A percentile compares a stretch with the other conserved stretches of the same genome.
These are phyloP conservation scores for Agroathelia rolfsii DNA, from an alignment of 1,284 basidiomycete species.

Conservation along the genomic window DNA sequence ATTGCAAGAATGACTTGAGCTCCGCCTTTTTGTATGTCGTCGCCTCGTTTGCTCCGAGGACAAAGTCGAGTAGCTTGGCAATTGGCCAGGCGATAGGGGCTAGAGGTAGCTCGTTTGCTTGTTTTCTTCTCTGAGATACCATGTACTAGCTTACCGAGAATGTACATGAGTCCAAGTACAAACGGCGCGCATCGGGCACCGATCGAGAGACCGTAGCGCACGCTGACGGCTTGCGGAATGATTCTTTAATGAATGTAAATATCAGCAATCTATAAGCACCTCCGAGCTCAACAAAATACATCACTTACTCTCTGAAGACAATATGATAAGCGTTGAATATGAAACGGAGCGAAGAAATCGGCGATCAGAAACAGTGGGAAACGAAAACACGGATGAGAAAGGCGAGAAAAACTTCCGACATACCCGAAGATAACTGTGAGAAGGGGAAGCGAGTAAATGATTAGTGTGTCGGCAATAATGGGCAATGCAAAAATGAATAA, in stretches of 20 bases:
- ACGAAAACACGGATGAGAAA: too few species aligned
- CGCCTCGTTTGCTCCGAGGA: conserved; percentile 62
- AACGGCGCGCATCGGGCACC: conserved; percentile 83
- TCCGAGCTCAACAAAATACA: too few species aligned
- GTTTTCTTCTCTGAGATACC: neutral
- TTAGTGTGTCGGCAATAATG: too few species aligned
- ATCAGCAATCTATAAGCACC: neutral
- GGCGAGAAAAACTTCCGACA: too few species aligned
- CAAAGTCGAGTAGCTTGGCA: conserved; percentile 75
- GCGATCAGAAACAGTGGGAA: neutral
- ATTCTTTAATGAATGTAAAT: conserved; percentile 37
- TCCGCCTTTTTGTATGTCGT: conserved; percentile 89
- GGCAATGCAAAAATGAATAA: too few species aligned
- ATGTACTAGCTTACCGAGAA: conserved; percentile 42
- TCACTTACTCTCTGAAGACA: conserved; percentile 36
- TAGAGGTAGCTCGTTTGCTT: conserved; percentile 16
- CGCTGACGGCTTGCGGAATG: conserved; percentile 83
- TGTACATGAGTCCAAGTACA: conserved; percentile 72
- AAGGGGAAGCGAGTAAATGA: conserved; percentile 2
- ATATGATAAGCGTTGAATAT: conserved; percentile 5
- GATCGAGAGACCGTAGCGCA: conserved; percentile 82
- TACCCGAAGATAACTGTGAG: conserved; percentile 75
- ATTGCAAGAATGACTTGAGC: conserved; percentile 87
- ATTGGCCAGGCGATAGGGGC: conserved; percentile 84
- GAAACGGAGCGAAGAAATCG: neutral